Conservation (phyloP, 352 stramenopile species). For the Phytophthora foliorum region DNA sequence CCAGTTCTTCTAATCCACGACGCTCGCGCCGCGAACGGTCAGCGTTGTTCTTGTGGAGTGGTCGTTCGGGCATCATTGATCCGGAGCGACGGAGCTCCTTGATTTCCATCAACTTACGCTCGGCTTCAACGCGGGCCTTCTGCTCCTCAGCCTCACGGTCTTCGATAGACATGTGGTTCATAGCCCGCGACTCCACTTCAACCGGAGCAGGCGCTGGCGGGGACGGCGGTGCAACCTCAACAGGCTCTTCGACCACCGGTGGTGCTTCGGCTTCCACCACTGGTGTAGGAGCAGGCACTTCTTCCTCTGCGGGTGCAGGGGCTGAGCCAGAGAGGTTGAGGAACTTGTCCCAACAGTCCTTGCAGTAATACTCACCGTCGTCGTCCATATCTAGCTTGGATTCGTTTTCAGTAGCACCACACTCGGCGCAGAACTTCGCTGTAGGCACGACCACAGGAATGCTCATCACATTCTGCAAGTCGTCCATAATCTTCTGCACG, state of each 20-base stretch:
- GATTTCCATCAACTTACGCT: conserved; percentile 86
- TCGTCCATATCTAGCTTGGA: conserved; percentile 84
- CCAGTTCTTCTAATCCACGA: conserved; percentile 81
- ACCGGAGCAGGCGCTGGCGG: conserved; percentile 28
- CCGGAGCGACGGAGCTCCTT: conserved; percentile 78
- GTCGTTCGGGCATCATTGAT: conserved; percentile 71
- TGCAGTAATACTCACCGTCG: conserved; percentile 89
- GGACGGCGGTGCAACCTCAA: conserved; percentile 16
- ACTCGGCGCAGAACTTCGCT: conserved; percentile 85
- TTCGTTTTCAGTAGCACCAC: conserved; percentile 78
- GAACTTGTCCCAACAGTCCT: conserved; percentile 91
- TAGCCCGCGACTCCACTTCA: conserved; percentile 33
- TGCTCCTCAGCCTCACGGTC: conserved; percentile 77
- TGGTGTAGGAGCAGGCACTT: conserved; percentile 1
- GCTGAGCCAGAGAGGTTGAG: conserved; percentile 56
- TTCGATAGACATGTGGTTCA: conserved; percentile 51
- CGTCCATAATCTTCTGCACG: conserved; percentile 75
- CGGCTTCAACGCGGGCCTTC: conserved; percentile 79
- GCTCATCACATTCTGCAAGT: conserved; percentile 84
- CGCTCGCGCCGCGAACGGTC: conserved; percentile 79
- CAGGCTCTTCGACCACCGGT: conserved; percentile 12
- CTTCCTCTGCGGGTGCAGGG: conserved; percentile 8
- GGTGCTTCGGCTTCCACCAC: conserved; percentile 27
- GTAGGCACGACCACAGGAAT: conserved; percentile 81
- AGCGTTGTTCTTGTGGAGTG: conserved; percentile 57